Conservation (phyloP, 176 grass and related monocot species). For the Phyllostachys edulis region DNA sequence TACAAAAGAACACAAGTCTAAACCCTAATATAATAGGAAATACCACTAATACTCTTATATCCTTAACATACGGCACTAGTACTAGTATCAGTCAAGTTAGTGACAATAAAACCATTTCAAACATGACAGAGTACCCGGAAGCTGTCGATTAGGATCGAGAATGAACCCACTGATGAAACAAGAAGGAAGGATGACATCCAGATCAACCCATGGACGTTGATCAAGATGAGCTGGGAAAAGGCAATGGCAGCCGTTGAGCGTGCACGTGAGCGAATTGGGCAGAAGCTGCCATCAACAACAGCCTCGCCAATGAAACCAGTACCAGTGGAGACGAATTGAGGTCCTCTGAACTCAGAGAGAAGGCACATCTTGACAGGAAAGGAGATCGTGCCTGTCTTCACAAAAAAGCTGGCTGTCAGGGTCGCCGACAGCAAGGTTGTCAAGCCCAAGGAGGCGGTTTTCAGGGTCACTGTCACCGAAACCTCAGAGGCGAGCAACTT, state of each 20-base stretch:
- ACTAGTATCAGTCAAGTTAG: not conserved
- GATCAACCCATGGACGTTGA: constrained; percentile 87
- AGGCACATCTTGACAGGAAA: constrained; percentile 43
- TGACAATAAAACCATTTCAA: constrained; percentile 28
- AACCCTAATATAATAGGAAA: too few species aligned
- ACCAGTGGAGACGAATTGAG: constrained; percentile 77
- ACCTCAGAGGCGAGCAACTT: constrained; percentile 72
- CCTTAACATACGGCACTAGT: not conserved
- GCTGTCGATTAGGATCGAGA: constrained; percentile 80
- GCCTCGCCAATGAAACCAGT: constrained; percentile 68
- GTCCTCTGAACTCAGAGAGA: constrained; percentile 57
- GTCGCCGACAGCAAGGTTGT: constrained; percentile 53
- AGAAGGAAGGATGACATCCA: constrained; percentile 60
- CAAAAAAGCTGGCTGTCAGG: constrained; percentile 64
- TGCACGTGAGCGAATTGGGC: constrained; percentile 66
- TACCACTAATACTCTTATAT: too few species aligned
- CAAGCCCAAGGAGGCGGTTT: constrained; percentile 73
- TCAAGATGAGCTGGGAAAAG: constrained; percentile 88
- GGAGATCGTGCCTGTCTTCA: constrained; percentile 53
- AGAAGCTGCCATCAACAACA: constrained; percentile 39
- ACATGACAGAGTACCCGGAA: constrained; percentile 58
- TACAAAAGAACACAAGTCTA: too few species aligned
- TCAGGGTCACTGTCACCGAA: constrained; percentile 68
- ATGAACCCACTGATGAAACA: constrained; percentile 44
- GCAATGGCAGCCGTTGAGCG: constrained; percentile 76